Evolutionary conservation across 768 basidiomycete species (phyloP).

Genomic region (Termitomyces titanicus): DNA sequence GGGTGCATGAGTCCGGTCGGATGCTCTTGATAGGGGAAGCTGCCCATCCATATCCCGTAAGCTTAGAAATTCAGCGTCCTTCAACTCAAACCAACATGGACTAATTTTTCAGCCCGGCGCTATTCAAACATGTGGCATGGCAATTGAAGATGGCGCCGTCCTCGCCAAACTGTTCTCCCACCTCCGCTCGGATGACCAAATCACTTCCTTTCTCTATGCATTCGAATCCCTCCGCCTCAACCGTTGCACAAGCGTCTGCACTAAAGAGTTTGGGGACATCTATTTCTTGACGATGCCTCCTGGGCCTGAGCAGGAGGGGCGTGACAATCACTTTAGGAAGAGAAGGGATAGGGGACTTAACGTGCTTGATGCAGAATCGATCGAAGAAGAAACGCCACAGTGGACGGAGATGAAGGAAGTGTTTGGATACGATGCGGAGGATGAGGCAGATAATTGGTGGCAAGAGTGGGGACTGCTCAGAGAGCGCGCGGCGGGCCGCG

Average conservation of each 20-base stretch:
- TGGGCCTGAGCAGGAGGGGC: conserved; percentile 35
- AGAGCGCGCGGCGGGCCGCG: conserved; percentile 32
- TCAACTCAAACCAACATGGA: background rate
- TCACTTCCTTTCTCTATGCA: conserved; percentile 46
- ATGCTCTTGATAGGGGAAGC: conserved; percentile 53
- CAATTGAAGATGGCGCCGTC: conserved; percentile 60
- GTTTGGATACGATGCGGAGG: conserved; percentile 54
- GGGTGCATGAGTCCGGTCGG: conserved; percentile 45
- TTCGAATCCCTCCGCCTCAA: conserved; percentile 52
- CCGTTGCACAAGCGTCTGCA: conserved; percentile 38
- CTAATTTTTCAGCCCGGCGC: conserved; percentile 39
- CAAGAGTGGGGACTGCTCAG: conserved; percentile 46
- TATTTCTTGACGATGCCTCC: conserved; percentile 42
- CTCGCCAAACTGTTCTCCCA: conserved; percentile 60
- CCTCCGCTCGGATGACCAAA: conserved; percentile 44
- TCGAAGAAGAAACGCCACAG: conserved; percentile 27
- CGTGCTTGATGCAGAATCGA: conserved; percentile 34
- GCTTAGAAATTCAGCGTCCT: conserved; percentile 5
- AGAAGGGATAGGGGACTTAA: conserved; percentile 24
- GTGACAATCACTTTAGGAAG: conserved; percentile 36
- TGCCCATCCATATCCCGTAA: conserved; percentile 53
- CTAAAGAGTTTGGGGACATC: conserved; percentile 42
- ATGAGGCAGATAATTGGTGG: conserved; percentile 63
- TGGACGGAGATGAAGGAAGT: conserved; percentile 47
- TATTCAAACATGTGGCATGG: conserved; percentile 44